Percentiles rank a stretch among this genome's conserved stretches.
Evolutionary conservation across 352 stramenopile genomes (phyloP).

Genomic region (Phytophthora macrochlamydospora): DNA sequence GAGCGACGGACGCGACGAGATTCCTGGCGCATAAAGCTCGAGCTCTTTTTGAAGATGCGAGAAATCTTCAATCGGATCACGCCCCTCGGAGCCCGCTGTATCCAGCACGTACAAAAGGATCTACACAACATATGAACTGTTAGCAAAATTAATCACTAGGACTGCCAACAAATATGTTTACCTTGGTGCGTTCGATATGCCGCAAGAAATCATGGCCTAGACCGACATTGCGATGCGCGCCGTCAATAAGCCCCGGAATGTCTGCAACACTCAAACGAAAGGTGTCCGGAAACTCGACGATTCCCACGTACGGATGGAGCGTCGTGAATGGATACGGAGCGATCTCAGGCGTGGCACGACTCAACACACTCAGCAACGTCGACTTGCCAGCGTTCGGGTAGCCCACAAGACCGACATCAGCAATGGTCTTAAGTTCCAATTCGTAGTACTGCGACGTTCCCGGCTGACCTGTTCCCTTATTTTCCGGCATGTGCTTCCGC

Average conservation of each 20-base stretch:
- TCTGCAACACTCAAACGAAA: constrained; percentile 91
- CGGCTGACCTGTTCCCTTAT: constrained; percentile 84
- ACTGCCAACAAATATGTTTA: constrained; percentile 28
- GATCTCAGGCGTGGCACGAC: constrained; percentile 93
- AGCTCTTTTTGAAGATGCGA: constrained; percentile 83
- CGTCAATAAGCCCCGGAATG: constrained; percentile 90
- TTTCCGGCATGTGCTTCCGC: constrained; percentile 86
- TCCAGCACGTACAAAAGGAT: constrained; percentile 89
- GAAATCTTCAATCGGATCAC: constrained; percentile 80
- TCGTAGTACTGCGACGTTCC: constrained; percentile 95
- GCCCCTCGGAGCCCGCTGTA: constrained; percentile 76
- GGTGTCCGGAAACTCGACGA: constrained; percentile 95
- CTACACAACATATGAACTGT: constrained; percentile 25
- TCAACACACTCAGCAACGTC: constrained; percentile 94
- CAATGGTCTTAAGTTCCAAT: constrained; percentile 98
- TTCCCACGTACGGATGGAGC: constrained; percentile 95
- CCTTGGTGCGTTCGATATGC: constrained; percentile 98
- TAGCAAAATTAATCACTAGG: too few species aligned
- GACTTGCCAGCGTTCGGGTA: constrained; percentile 99
- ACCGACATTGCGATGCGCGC: constrained; percentile 95
- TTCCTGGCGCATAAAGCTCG: constrained; percentile 86
- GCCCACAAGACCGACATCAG: constrained; percentile 98
- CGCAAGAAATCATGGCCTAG: constrained; percentile 98
- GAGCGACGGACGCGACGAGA: constrained; percentile 84
- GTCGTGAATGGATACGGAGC: constrained; percentile 98